Evolutionary conservation across 139 green algal species (phyloP).

Genomic region (Mesotaenium endlicherianum): DNA sequence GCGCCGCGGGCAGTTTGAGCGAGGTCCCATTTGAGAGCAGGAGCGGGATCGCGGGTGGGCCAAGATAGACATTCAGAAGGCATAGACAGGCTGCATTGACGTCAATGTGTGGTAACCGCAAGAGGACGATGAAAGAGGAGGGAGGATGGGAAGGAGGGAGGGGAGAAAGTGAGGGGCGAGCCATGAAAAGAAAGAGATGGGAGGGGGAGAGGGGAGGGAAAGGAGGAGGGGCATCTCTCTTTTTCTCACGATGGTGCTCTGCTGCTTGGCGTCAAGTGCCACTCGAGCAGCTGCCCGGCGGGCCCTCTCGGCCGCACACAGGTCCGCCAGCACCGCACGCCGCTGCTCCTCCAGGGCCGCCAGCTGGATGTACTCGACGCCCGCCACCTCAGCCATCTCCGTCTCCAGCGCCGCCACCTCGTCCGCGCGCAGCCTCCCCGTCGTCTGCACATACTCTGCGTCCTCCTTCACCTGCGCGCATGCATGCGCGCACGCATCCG

Average conservation of each 20-base stretch:
- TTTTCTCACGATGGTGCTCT: slow-evolving; percentile 1
- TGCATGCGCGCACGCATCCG: not conserved
- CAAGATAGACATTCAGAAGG: too few species aligned
- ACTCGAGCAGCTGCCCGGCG: not conserved
- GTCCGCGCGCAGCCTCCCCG: not conserved
- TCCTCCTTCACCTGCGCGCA: slow-evolving; percentile 21
- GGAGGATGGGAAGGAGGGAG: not conserved
- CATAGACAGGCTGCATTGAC: too few species aligned
- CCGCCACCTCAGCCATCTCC: slow-evolving; percentile 1
- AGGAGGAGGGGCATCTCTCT: not conserved
- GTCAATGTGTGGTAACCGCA: too few species aligned
- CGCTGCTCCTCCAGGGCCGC: slow-evolving; percentile 13
- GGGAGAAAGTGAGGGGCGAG: not conserved
- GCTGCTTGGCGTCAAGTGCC: slow-evolving; percentile 19
- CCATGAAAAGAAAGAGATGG: not conserved
- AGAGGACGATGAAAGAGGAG: not conserved
- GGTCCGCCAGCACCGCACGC: not conserved
- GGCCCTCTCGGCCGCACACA: not conserved
- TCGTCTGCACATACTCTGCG: not conserved
- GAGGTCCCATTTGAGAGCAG: too few species aligned
- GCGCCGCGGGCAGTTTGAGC: too few species aligned
- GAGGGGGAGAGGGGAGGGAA: not conserved
- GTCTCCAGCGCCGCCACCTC: not conserved
- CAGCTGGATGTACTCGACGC: not conserved
- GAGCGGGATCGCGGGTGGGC: too few species aligned